These are phyloP conservation scores for Ulmus americana DNA, from an alignment of 331 rosid genomes.

Conservation along the genomic window DNA sequence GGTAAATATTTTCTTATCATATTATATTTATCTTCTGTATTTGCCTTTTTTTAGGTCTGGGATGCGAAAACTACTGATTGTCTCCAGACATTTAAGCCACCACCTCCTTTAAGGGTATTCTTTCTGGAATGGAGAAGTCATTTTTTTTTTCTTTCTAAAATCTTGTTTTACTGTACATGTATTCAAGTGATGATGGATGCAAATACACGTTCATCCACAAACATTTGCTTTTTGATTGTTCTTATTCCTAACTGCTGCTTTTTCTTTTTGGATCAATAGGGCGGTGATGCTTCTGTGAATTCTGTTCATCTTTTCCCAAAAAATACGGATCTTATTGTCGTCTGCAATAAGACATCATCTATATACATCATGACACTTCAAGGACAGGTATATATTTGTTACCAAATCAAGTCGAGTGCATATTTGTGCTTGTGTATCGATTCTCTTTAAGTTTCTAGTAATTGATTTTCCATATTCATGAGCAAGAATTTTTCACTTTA, in stretches of 20 bases:
- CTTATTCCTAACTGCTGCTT: slow-evolving; percentile 25
- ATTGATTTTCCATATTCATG: background rate
- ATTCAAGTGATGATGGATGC: background rate
- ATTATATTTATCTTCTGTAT: background rate
- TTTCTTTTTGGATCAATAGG: slow-evolving; percentile 41
- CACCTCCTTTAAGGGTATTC: slow-evolving; percentile 84
- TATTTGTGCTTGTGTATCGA: background rate
- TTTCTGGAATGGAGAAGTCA: slow-evolving; percentile 12
- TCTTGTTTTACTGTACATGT: background rate
- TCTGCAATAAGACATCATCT: slow-evolving; percentile 86
- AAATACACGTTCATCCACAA: background rate
- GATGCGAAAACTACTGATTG: slow-evolving; percentile 83
- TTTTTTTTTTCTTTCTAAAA: background rate
- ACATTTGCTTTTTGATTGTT: slow-evolving; percentile 3
- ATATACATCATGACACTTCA: slow-evolving; percentile 88
- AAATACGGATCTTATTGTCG: slow-evolving; percentile 66
- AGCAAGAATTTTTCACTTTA: background rate
- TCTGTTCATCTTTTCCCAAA: slow-evolving; percentile 85
- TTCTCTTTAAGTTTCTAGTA: background rate
- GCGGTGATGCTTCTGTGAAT: slow-evolving; percentile 92
- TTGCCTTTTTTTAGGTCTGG: slow-evolving; percentile 64
- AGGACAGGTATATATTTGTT: slow-evolving; percentile 68
- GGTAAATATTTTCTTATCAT: background rate
- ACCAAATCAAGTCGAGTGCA: background rate
- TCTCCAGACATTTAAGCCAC: slow-evolving; percentile 93